Evolutionary conservation across 805 yeast species (phyloP), one percentile per base, ranked within the genome.

Genomic region (Sugiyamaella marilandica): DNA sequence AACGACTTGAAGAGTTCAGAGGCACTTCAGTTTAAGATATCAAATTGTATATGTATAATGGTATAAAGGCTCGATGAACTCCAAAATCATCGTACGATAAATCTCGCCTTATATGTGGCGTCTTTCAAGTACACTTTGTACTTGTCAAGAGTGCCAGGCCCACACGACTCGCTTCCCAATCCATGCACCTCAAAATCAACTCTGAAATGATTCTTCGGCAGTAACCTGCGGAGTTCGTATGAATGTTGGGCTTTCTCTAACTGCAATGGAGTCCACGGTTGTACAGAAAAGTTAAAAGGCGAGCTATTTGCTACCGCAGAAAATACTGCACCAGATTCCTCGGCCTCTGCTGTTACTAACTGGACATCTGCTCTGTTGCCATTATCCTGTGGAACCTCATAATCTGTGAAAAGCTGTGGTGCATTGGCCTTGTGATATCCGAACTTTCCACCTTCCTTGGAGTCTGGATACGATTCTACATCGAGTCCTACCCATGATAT

Each of bases 381-480:
- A 49, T 64, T 66, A 41, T 70, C 73, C 55, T 70, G 74, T 1
- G 74, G 73, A 37, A 60, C 67, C 13, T 70, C 72, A 53, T 70
- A 70, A 26, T 46, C 45, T 39, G 56, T 60, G 48, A 62, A 64
- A 18, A 68, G 55, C 0, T 59, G 58, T 2, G 44, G 53, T 16
- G 54, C 59, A 2, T 53, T 32, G n/a, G 51, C 33, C 9, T 44
- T 41, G 50, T 60, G 60, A 1, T 62, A 34, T 4, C 71, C 74
- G 35, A 67, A 43, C 41, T 48, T 57, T 29, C 62, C 65, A 11
- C 65, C 66, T 16, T 57, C 60, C 37, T 61, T 59, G 50, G 67
- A 65, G 51, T 70, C 74, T 13, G 64, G 54, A 54, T 70, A 70
- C 24, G 69, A 59, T 54, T 70, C 74, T 5, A 65, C 70, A 7